These are phyloP conservation scores for Leccinum variicolor DNA, from an alignment of 768 basidiomycete species.

Conservation along the genomic window DNA sequence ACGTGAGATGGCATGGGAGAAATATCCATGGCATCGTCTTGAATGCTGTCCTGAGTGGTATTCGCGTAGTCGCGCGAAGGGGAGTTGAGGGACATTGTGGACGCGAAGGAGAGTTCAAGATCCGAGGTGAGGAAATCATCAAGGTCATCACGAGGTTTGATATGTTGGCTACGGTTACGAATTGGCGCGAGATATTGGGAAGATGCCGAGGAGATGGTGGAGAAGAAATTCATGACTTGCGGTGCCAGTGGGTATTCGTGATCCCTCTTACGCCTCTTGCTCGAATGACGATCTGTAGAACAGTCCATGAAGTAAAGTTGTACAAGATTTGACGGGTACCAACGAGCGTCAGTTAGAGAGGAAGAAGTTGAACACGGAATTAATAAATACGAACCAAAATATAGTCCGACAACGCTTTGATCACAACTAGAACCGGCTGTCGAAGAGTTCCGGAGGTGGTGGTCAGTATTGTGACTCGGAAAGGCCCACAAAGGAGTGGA, in stretches of 20 bases:
- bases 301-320: conserved; percentile 35
- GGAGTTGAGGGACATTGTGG: conserved; percentile 76
- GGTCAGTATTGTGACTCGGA: conserved; percentile 17
- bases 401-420: conserved; percentile 20
- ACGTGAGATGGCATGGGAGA: conserved; percentile 56
- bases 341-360: no score
- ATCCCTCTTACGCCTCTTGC: conserved; percentile 47
- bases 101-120: conserved; percentile 79
- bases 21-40: conserved; percentile 75
- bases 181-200: conserved; percentile 43
- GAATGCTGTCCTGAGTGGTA: conserved; percentile 46
- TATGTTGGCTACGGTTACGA: conserved; percentile 47
- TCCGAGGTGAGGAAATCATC: conserved; percentile 74
- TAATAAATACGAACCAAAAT: conserved; percentile 30
- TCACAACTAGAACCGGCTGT: conserved; percentile 27
- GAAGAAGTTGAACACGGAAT: conserved; percentile 14
- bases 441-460: conserved; percentile 4
- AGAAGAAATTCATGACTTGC: conserved; percentile 56
- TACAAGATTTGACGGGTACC: no score
- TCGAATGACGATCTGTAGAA: conserved; percentile 38
- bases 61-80: conserved; percentile 50
- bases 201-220: conserved; percentile 37
- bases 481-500: conserved; percentile 18
- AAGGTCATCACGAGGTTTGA: conserved; percentile 46
- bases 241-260: conserved; percentile 24